Conservation (phyloP, 768 basidiomycete genomes). For the Pisolithus marmoratus region DNA sequence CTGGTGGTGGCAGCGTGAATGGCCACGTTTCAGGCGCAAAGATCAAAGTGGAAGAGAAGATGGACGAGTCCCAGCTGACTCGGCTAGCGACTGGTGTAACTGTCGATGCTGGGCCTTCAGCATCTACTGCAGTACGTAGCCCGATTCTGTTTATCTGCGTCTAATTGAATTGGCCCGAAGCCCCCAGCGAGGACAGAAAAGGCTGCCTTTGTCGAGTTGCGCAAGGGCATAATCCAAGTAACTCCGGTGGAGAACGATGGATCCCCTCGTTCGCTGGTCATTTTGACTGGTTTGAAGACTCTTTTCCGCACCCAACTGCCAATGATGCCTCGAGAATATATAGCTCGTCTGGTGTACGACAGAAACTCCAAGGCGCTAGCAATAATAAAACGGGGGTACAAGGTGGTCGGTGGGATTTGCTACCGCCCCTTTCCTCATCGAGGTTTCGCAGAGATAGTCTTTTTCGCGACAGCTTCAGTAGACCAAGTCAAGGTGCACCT, state of each 20-base stretch:
- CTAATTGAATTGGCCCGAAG: conserved; percentile 27
- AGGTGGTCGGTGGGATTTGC: conserved; percentile 96
- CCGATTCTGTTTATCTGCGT: not conserved
- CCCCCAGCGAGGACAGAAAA: conserved; percentile 62
- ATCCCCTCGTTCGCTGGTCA: conserved; percentile 68
- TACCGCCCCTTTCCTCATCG: conserved; percentile 94
- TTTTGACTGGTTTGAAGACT: conserved; percentile 93
- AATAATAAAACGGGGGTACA: conserved; percentile 90
- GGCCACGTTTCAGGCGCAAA: conserved; percentile 45
- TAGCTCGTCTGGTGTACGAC: conserved; percentile 92
- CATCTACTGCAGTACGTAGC: conserved; percentile 43
- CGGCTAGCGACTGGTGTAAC: conserved; percentile 78
- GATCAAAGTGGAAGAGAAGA: conserved; percentile 71
- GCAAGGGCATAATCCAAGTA: conserved; percentile 77
- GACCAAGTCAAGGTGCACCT: conserved; percentile 88
- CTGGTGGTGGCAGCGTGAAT: conserved; percentile 35
- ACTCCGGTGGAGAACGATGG: conserved; percentile 81
- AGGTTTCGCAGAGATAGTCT: conserved; percentile 96
- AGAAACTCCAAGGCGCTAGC: conserved; percentile 88
- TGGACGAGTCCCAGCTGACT: conserved; percentile 72
- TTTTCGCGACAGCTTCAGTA: conserved; percentile 94
- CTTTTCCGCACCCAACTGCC: conserved; percentile 96
- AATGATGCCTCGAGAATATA: conserved; percentile 99
- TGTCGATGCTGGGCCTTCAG: conserved; percentile 53
- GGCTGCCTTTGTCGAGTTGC: conserved; percentile 72